Conservation (phyloP, 208 protist species). For the Acanthamoeba triangularis region DNA sequence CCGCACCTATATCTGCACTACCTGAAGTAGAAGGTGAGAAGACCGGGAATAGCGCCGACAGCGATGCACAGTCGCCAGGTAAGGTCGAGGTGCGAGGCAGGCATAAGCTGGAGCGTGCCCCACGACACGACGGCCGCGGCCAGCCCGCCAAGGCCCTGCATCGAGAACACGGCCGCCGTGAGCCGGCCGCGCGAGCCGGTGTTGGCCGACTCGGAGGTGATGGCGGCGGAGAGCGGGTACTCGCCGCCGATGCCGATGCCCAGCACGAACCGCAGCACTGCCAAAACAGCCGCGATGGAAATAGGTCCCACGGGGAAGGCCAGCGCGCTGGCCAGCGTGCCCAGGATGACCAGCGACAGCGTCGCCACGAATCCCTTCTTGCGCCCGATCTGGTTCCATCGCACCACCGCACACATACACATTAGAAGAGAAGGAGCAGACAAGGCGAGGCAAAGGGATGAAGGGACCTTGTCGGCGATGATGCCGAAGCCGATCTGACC, state of each 20-base stretch:
- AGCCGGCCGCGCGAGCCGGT: constrained; percentile 61
- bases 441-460: no score
- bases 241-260: constrained; percentile 90
- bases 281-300: constrained; percentile 78
- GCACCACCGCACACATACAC: no score
- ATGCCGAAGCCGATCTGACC: constrained; percentile 88
- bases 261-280: constrained; percentile 80
- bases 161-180: constrained; percentile 86
- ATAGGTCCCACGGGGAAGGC: constrained; percentile 5
- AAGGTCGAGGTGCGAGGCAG: neutral
- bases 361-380: constrained; percentile 81
- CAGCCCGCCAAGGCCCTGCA: constrained; percentile 87
- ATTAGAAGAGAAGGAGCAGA: no score
- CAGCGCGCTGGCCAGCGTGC: constrained; percentile 65
- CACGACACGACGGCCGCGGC: constrained; percentile 77
- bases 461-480: constrained; percentile 81
- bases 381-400: constrained; percentile 75
- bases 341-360: constrained; percentile 80
- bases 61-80: constrained; percentile 81
- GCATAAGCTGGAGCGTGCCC: neutral
- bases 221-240: constrained; percentile 89
- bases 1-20: no score
- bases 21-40: constrained; percentile 86
- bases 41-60: constrained; percentile 84
- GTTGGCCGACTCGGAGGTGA: constrained; percentile 79